Evolutionary conservation across 1,284 basidiomycete species (phyloP), one percentile per base, ranked within the genome.

Genomic region (Apiotrichum gracile): DNA sequence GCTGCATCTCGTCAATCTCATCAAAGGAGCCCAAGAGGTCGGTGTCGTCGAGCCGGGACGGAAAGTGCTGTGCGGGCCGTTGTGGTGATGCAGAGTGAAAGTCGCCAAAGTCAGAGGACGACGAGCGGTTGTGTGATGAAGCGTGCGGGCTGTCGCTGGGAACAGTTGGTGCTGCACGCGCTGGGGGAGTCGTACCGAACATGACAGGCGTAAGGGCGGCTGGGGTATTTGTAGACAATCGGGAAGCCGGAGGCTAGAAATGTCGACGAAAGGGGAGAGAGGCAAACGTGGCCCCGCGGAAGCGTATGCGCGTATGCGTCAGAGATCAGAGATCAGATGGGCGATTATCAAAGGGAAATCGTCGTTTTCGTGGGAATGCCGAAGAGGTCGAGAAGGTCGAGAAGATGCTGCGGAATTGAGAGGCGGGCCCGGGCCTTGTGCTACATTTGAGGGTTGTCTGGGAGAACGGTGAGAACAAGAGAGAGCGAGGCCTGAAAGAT

Each of bases 11-110:
- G 5, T 49, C 43, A 4, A 60, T 21, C n/a, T 69, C 68, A 16
- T 70, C 65, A 49, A 67, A 71, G 0, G 66, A 68, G 13, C 64
- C 64, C 6, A 73, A 52, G 0, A 71, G 60, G 47, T 71, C 69
- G 27, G 39, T 35, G 7, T 60, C 59, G 7, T 60, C 55, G 12
- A 64, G 52, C 4, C 41, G 41, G 17, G 41, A 7, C 9, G 41
- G 25, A 13, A 12, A 14, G 25, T n/a, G 41, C 5, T 31, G 41
- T 10, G n/a, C 24, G 26, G 22, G 39, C 19, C 31, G 37, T 40
- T 34, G 25, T 10, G 21, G 9, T 2, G 41, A 27, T 21, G 26
- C 26, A 19, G 57, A 53, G 12, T 56, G 54, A 19, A 61, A 61
- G 39, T 58, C 53, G 4, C 60, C 60, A 52, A 61, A 61, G 29